Base-by-base conservation (phyloP, 169 alveolate species). In the Besnoitia besnoiti region DNA sequence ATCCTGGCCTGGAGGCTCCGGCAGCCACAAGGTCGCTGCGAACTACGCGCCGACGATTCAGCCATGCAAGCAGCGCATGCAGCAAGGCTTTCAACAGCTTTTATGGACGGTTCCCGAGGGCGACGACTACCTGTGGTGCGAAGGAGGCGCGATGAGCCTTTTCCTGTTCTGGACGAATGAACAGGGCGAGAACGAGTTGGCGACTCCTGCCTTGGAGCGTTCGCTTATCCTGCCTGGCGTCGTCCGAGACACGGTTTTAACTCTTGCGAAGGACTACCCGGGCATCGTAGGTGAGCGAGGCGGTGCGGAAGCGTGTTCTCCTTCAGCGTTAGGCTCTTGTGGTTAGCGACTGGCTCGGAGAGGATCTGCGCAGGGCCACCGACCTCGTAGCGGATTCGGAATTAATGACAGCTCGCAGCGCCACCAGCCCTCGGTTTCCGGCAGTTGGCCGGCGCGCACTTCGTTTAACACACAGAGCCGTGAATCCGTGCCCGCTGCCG, bases 221-320 rank as follows among this genome's bases (percentile, higher is more conserved):
- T 61, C 59, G 30, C 91, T 87, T 24, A 62, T 87, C n/a, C 85
- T 87, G 8, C 91, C 91, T 3, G 91, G 91, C 47, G 47, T 82
- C n/a, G 47, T 49, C 44, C 39, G 90, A 75, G 76, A 82, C 24
- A 82, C 90, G 5, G 90, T 82, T 37, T 44, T 82, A n/a, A n/a
- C 30, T 39, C 44, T 82, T 12, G 75, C 90, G 4, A 44, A 33
- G 62, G 87, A 24, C 42, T 82, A 82, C 75, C 90, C 90, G 76
- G 35, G 33, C 16, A 46, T 82, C 39, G 37, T 27, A 82, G 90
- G 90, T 77, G 55, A 77, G 55, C 16, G 82, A 37, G n/a, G n/a
- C n/a, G n/a, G n/a, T n/a, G n/a, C n/a, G n/a, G n/a, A n/a, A n/a
- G n/a, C n/a, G n/a, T n/a, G n/a, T n/a, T n/a, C n/a, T n/a, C n/a